phyloP scores from a whole-genome alignment of 2,329 filamentous ascomycete species.

The Penicillium hordei region DNA sequence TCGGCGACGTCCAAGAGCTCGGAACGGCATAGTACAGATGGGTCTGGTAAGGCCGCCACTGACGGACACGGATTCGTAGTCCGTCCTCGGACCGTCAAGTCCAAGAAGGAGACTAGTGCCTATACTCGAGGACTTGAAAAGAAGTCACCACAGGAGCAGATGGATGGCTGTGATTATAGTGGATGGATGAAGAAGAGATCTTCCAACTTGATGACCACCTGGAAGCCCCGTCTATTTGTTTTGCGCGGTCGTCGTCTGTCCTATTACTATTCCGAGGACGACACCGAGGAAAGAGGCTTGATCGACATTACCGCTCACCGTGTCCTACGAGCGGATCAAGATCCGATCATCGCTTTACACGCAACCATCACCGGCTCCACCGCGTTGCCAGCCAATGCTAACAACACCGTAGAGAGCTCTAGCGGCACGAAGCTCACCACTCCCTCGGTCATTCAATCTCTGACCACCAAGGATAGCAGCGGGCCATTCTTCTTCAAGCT shows the following conservation, averaged over 20 bases:
- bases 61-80: conserved; percentile 51
- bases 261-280: conserved; percentile 94
- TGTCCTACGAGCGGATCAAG: conserved; percentile 90
- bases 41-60: conserved; percentile 47
- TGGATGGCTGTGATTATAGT: conserved; percentile 83
- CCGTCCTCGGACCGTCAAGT: conserved; percentile 61
- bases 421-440: conserved; percentile 32
- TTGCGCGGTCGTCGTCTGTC: conserved; percentile 86
- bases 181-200: conserved; percentile 99
- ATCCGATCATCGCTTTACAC: conserved; percentile 84
- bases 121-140: conserved; percentile 85
- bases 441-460: conserved; percentile 33
- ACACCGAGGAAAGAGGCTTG: conserved; percentile 87
- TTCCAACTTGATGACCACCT: conserved; percentile 92
- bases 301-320: conserved; percentile 98
- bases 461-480: conserved; percentile 51
- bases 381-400: conserved; percentile 52
- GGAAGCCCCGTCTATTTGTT: conserved; percentile 96
- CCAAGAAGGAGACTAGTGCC: conserved; percentile 92
- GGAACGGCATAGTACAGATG: conserved; percentile 73
- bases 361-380: conserved; percentile 89
- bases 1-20: conserved; percentile 67
- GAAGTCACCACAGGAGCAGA: conserved; percentile 77
- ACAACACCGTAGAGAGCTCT: conserved; percentile 33
- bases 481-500: conserved; percentile 98